Evolutionary conservation across 345 rosid species (phyloP).

Genomic region (Bretschneidera sinensis): DNA sequence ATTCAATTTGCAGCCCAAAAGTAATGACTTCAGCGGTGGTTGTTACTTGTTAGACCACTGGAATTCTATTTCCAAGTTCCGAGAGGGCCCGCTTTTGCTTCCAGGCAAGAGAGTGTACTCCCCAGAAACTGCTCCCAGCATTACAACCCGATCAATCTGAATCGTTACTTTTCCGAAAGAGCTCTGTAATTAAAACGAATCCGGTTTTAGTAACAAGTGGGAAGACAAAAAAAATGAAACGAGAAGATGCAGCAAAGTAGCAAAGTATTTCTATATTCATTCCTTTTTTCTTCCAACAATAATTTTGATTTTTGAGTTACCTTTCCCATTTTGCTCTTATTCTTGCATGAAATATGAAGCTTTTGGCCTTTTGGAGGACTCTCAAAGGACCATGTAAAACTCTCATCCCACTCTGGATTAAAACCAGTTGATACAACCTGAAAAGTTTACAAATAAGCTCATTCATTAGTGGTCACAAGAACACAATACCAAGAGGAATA

Average conservation of each 20-base stretch:
- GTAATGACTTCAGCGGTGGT: conserved; percentile 11
- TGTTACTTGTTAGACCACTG: conserved; percentile 89
- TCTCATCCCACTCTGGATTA: conserved; percentile 98
- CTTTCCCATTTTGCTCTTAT: conserved; percentile 99
- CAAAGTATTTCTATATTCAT: not conserved
- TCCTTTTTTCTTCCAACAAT: not conserved
- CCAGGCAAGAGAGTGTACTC: conserved; percentile 86
- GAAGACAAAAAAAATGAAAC: not conserved
- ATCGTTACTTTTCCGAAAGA: conserved; percentile 97
- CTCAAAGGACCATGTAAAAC: conserved; percentile 96
- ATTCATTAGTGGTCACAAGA: not conserved
- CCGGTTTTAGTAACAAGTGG: not conserved
- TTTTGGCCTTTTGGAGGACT: conserved; percentile 99
- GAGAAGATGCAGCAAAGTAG: not conserved
- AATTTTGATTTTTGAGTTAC: conserved; percentile 22
- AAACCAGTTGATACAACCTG: conserved; percentile 95
- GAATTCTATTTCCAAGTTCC: conserved; percentile 93
- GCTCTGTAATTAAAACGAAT: conserved; percentile 43
- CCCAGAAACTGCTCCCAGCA: conserved; percentile 95
- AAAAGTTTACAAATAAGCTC: not conserved
- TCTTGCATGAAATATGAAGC: conserved; percentile 96
- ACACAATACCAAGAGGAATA: not conserved
- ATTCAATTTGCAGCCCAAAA: conserved; percentile 12
- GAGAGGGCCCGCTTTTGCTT: conserved; percentile 89
- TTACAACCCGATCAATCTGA: conserved; percentile 91